phyloP scores from a whole-genome alignment of 1,284 basidiomycete genomes.

The Naganishia albida region DNA sequence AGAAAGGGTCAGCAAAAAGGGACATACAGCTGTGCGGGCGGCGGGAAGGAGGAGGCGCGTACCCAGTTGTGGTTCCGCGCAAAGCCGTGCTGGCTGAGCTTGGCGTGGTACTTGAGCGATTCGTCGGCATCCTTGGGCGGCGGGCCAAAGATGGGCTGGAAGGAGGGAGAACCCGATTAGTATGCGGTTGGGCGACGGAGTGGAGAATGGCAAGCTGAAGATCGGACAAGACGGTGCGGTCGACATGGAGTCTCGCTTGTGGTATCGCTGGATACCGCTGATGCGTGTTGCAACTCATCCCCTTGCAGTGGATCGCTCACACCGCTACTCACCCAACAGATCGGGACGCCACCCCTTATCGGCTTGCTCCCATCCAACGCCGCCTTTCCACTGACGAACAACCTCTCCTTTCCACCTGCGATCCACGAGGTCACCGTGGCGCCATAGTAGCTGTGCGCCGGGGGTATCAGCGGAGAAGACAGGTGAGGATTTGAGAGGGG shows the following conservation, averaged over 20 bases:
- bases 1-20: background rate
- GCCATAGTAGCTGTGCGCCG: constrained; percentile 62
- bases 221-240: no score
- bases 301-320: no score
- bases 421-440: constrained; percentile 64
- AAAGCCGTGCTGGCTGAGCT: constrained; percentile 79
- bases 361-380: constrained; percentile 70
- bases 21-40: background rate
- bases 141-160: constrained; percentile 76
- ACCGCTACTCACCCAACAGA: constrained; percentile 61
- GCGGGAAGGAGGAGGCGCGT: background rate
- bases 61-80: constrained; percentile 71
- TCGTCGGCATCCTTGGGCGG: constrained; percentile 48
- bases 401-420: constrained; percentile 61
- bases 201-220: no score
- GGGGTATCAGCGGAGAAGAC: background rate
- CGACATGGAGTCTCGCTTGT: no score
- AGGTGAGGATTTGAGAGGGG: no score
- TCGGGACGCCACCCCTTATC: constrained; percentile 78
- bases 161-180: no score
- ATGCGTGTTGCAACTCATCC: no score
- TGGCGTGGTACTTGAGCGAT: constrained; percentile 64
- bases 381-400: constrained; percentile 81
- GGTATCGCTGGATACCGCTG: no score
- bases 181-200: no score